Evolutionary conservation across 805 yeast genomes (phyloP), one percentile per base, ranked within the genome.

Genomic region (Lachancea waltii): DNA sequence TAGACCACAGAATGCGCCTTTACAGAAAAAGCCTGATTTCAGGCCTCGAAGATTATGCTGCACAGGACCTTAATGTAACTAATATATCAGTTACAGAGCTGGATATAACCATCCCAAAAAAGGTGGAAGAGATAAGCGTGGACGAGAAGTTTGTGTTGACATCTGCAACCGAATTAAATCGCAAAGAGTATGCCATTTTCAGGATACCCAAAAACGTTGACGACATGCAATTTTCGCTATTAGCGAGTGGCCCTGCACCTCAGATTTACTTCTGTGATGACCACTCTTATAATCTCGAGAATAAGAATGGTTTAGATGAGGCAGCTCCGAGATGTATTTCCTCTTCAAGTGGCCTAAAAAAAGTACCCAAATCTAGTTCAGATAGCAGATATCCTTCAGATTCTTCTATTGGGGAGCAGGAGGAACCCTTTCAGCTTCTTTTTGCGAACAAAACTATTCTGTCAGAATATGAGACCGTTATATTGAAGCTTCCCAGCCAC

Each of bases 1-100:
- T 84, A 18, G 50, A 52, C 0, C 61, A 68, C 24, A 67, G 96
- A 53, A 79, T 89, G 83, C 40, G 54, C 1, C 56, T 74, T 0
- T 75, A 85, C 48, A 66, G 73, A 30, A 44, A 46, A 19, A 40
- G 56, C 22, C 53, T 73, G 9, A 52, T 74, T 5, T 64, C 84
- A 2, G 86, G 85, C 0, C 73, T 79, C 51, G 85, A 80, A 46
- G 59, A 62, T 2, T 55, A 59, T 33, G 47, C 63, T 3, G 44
- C 50, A 1, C 53, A 54, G 18, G 67, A 62, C 41, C 46, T 50
- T 8, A 54, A 50, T 26, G 10, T 29, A 5, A 17, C 8, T 17
- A 3, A 10, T 21, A 20, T 16, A 13, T 14, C 29, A 4, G n/a
- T n/a, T n/a, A n/a, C n/a, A 9, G 10, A 21, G 11, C 10, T 22